Evolutionary conservation across 768 basidiomycete genomes (phyloP).

Genomic region (Kwoniella dendrophila): DNA sequence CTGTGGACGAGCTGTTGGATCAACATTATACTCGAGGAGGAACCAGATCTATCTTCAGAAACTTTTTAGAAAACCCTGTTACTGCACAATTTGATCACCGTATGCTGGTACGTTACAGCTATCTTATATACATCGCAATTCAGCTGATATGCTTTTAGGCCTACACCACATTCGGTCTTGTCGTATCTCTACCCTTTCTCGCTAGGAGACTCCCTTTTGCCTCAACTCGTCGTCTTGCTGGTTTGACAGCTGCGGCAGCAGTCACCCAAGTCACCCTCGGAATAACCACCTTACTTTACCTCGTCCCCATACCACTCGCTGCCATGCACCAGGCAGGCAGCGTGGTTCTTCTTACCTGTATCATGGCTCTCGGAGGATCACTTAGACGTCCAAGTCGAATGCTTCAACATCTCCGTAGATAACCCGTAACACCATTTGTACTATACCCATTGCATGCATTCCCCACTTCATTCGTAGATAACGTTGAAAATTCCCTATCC

Average conservation of each 20-base stretch:
- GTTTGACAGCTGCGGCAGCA: slow-evolving; percentile 58
- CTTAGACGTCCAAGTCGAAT: slow-evolving; percentile 65
- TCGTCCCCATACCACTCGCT: slow-evolving; percentile 89
- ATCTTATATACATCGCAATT: not conserved
- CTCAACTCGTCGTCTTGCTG: slow-evolving; percentile 69
- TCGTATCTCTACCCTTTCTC: slow-evolving; percentile 63
- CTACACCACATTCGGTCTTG: slow-evolving; percentile 75
- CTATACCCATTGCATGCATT: slow-evolving; percentile 17
- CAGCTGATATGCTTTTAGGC: slow-evolving; percentile 65
- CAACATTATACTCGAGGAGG: slow-evolving; percentile 69
- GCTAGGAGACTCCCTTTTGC: slow-evolving; percentile 65
- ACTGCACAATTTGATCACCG: slow-evolving; percentile 98
- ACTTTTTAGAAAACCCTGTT: slow-evolving; percentile 94
- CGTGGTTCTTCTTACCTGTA: slow-evolving; percentile 77
- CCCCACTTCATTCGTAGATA: slow-evolving; percentile 8
- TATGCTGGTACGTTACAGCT: slow-evolving; percentile 64
- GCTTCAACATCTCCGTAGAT: slow-evolving; percentile 23
- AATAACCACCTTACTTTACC: slow-evolving; percentile 80
- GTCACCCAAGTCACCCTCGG: slow-evolving; percentile 73
- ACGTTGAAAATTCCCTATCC: not conserved
- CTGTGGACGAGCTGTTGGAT: slow-evolving; percentile 77
- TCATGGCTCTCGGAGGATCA: slow-evolving; percentile 73
- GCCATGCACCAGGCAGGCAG: slow-evolving; percentile 95
- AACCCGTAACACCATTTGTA: not conserved
- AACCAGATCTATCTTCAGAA: slow-evolving; percentile 89